A percentile compares a stretch with the other conserved stretches of the same genome.
phyloP scores from a whole-genome alignment of 2,329 filamentous ascomycete species.

The Lachnellula suecica region DNA sequence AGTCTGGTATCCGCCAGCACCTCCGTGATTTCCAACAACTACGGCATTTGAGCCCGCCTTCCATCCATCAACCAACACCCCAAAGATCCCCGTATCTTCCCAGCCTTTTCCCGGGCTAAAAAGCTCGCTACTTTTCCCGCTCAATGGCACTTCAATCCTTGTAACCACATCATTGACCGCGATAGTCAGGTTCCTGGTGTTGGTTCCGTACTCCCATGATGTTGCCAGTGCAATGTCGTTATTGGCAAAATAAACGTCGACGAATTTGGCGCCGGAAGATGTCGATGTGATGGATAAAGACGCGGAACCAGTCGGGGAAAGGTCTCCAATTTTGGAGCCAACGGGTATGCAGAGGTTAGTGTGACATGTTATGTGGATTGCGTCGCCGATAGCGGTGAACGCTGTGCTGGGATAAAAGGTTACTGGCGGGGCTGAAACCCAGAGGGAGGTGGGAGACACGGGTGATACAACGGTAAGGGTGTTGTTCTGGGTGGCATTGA shows the following conservation, averaged over 20 bases:
- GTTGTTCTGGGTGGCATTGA: constrained; percentile 20
- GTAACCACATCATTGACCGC: constrained; percentile 22
- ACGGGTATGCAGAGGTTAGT: constrained; percentile 21
- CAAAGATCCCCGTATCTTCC: constrained; percentile 27
- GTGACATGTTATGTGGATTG: constrained; percentile 15
- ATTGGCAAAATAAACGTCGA: constrained; percentile 23
- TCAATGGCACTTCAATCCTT: constrained; percentile 24
- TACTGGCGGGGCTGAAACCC: constrained; percentile 11
- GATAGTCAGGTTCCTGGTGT: constrained; percentile 28
- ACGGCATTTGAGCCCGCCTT: constrained; percentile 24
- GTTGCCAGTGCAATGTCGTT: constrained; percentile 27
- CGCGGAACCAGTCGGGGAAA: constrained; percentile 17
- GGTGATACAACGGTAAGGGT: constrained; percentile 17
- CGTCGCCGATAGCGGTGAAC: constrained; percentile 51
- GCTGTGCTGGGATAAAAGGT: constrained; percentile 48
- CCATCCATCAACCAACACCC: constrained; percentile 21
- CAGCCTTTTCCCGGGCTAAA: constrained; percentile 22
- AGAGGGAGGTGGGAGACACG: constrained; percentile 4
- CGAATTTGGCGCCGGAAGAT: constrained; percentile 11
- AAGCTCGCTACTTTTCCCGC: constrained; percentile 25
- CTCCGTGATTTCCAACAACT: constrained; percentile 34
- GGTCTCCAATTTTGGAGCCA: constrained; percentile 22
- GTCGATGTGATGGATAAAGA: constrained; percentile 11
- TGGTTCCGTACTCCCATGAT: constrained; percentile 22
- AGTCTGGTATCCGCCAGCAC: constrained; percentile 25